phyloP scores from a whole-genome alignment of 2,329 filamentous ascomycete genomes.

The Scytalidium sp. region DNA sequence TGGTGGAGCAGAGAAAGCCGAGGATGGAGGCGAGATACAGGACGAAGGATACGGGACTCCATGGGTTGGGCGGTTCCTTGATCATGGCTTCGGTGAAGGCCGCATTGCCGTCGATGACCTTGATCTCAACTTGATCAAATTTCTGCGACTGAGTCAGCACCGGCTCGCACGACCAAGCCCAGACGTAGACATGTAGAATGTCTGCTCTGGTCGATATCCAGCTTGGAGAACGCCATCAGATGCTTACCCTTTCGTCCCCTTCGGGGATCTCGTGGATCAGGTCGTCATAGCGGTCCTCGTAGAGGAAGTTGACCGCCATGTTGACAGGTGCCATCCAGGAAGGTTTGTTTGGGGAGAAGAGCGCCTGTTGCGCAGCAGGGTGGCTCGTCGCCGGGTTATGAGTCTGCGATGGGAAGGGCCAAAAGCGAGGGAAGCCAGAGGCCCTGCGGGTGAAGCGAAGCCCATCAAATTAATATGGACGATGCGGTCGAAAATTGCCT shows the following conservation, averaged over 20 bases:
- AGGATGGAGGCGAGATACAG: conserved; percentile 43
- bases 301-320: neutral
- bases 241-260: neutral
- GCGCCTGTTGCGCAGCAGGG: neutral
- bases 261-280: neutral
- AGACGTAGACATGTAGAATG: too few species aligned
- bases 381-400: neutral
- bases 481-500: neutral
- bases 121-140: conserved; percentile 30
- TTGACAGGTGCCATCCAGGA: neutral
- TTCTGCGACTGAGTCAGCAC: conserved; percentile 16
- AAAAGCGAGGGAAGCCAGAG: neutral
- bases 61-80: conserved; percentile 46
- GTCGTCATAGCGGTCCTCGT: neutral
- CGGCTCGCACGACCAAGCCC: too few species aligned
- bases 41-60: conserved; percentile 35
- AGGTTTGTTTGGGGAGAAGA: neutral
- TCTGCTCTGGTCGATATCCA: too few species aligned
- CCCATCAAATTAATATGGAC: too few species aligned
- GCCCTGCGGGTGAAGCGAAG: too few species aligned
- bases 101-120: conserved; percentile 47
- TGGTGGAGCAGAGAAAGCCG: conserved; percentile 47
- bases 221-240: too few species aligned
- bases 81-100: conserved; percentile 53
- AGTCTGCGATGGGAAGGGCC: neutral